A percentile compares a stretch with the other conserved stretches of the same genome.
Conservation (phyloP, 2,329 filamentous ascomycete genomes). For the Diplocarpon mali region DNA sequence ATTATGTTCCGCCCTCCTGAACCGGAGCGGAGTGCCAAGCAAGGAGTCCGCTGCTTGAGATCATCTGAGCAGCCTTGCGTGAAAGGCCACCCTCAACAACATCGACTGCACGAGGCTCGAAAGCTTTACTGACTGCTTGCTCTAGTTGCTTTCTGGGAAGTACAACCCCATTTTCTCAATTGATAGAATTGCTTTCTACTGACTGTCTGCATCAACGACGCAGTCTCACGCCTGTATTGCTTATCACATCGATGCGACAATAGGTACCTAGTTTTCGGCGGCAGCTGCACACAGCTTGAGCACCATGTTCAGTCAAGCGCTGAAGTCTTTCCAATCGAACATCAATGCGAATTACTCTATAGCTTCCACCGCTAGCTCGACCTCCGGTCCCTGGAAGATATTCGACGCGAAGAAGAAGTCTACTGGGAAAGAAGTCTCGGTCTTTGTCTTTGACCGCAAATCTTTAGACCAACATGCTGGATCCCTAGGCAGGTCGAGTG, state of each 20-base stretch:
- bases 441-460: slow-evolving; percentile 93
- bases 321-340: slow-evolving; percentile 90
- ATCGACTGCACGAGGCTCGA: slow-evolving; percentile 8
- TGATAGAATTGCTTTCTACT: not conserved
- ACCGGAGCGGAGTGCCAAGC: too few species aligned
- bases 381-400: slow-evolving; percentile 91
- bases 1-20: slow-evolving; percentile 6
- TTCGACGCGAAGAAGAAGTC: slow-evolving; percentile 96
- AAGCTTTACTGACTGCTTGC: not conserved
- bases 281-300: slow-evolving; percentile 2
- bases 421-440: slow-evolving; percentile 76
- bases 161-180: slow-evolving; percentile 1
- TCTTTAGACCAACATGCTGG: slow-evolving; percentile 60
- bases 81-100: slow-evolving; percentile 10
- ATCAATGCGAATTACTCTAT: slow-evolving; percentile 88
- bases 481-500: slow-evolving; percentile 50
- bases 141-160: not conserved
- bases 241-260: slow-evolving; percentile 2
- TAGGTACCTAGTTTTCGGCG: not conserved
- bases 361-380: slow-evolving; percentile 62
- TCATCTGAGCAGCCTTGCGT: slow-evolving; percentile 5
- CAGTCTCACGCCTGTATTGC: not conserved
- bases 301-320: slow-evolving; percentile 44
- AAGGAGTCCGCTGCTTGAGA: too few species aligned
- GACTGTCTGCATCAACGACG: not conserved